Conservation (phyloP, 2,329 filamentous ascomycete species). For the Aspergillus sp. region DNA sequence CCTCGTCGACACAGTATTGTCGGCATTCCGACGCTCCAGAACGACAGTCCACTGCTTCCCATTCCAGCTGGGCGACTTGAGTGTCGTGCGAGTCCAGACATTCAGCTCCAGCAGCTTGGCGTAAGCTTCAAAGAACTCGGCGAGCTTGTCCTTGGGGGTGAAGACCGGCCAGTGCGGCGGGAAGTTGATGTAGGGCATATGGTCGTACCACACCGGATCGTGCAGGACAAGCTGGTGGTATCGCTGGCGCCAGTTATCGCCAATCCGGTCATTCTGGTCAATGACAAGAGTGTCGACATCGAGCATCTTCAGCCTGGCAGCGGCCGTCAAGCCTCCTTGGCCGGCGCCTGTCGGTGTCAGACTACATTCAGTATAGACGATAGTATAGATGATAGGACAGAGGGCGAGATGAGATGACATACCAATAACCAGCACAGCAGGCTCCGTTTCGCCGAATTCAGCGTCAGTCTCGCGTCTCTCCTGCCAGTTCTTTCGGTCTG, state of each 20-base stretch:
- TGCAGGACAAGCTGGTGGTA: conserved; percentile 68
- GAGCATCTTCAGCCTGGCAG: conserved; percentile 61
- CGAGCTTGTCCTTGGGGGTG: conserved; percentile 70
- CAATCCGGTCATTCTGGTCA: conserved; percentile 57
- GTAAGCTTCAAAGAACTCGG: conserved; percentile 67
- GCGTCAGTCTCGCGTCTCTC: conserved; percentile 52
- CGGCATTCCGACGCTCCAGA: conserved; percentile 45
- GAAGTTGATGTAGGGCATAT: conserved; percentile 64
- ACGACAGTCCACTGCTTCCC: conserved; percentile 56
- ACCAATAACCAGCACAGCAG: conserved; percentile 63
- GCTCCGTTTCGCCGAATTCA: conserved; percentile 52
- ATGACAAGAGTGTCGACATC: conserved; percentile 57
- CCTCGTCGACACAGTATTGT: conserved; percentile 47
- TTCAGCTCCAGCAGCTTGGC: conserved; percentile 66
- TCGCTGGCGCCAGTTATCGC: conserved; percentile 65
- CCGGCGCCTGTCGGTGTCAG: conserved; percentile 42
- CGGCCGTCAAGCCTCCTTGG: conserved; percentile 59
- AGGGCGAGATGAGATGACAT: too few relatives aligned
- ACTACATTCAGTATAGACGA: too few relatives aligned
- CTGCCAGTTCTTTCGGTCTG: conserved; percentile 60
- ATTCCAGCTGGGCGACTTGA: conserved; percentile 50
- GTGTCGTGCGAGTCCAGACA: conserved; percentile 59
- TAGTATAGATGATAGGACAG: too few relatives aligned
- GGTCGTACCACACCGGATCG: conserved; percentile 59
- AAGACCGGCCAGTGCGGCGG: conserved; percentile 67